Conservation (phyloP, 176 grass and related monocot species). For the Echinochloa phyllopogon region DNA sequence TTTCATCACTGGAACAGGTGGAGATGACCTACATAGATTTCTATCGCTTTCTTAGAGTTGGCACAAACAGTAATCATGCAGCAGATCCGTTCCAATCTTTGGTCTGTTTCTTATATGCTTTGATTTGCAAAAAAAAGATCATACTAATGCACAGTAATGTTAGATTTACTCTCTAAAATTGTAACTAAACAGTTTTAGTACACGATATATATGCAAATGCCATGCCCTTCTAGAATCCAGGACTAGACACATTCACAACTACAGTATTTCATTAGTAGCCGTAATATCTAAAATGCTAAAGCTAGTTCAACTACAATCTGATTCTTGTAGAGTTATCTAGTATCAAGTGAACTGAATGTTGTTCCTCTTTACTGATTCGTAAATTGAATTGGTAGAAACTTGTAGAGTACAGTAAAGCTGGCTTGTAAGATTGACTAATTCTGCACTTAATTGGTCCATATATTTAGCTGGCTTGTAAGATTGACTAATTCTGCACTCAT, state of each 20-base stretch:
- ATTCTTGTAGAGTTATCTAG: no score
- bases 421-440: no score
- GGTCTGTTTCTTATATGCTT: neutral
- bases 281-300: neutral
- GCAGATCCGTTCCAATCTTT: neutral
- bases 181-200: neutral
- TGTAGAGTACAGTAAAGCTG: no score
- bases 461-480: no score
- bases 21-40: slow-evolving; percentile 46
- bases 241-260: neutral
- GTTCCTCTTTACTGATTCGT: no score
- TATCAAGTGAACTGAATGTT: no score
- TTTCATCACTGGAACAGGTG: slow-evolving; percentile 57
- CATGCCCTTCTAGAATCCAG: neutral
- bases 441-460: no score
- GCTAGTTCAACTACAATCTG: no score
- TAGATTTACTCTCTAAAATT: neutral
- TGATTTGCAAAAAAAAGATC: neutral
- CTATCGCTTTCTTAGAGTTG: slow-evolving; percentile 16
- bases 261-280: neutral
- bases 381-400: no score
- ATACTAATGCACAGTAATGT: no score
- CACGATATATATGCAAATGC: neutral
- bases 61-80: neutral
- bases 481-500: no score